Evolutionary conservation across 1,139 yeast genomes (phyloP).

Genomic region (Taiozyma sp.): DNA sequence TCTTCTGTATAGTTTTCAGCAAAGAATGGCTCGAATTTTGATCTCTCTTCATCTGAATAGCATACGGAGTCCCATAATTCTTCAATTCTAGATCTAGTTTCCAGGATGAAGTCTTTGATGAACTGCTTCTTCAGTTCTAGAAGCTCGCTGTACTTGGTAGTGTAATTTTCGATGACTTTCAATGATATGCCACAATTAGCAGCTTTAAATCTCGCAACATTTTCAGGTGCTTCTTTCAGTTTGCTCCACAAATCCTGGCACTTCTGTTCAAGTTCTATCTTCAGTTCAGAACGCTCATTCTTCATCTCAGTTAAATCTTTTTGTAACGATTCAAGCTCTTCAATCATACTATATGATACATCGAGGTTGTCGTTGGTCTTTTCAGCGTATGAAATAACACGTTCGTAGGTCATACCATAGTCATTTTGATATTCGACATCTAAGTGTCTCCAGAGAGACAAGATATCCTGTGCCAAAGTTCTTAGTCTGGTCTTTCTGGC

Average conservation of each 20-base stretch:
- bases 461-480: constrained; percentile 9
- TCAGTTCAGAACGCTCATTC: constrained; percentile 8
- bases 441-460: constrained; percentile 14
- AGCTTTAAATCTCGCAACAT: constrained; percentile 34
- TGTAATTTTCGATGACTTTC: constrained; percentile 26
- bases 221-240: constrained; percentile 38
- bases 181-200: constrained; percentile 31
- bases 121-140: constrained; percentile 55
- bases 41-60: constrained; percentile 45
- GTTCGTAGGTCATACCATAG: constrained; percentile 15
- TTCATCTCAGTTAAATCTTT: constrained; percentile 17
- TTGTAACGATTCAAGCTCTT: constrained; percentile 16
- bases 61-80: constrained; percentile 60
- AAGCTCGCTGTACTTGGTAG: constrained; percentile 54
- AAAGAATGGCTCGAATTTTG: constrained; percentile 30
- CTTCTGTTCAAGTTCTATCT: constrained; percentile 19
- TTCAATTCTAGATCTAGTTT: constrained; percentile 53
- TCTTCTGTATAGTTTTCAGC: constrained; percentile 42
- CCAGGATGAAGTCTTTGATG: constrained; percentile 63
- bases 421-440: constrained; percentile 15
- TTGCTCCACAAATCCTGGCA: constrained; percentile 49
- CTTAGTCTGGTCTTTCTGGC: constrained; percentile 5
- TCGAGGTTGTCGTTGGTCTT: constrained; percentile 5
- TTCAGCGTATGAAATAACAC: constrained; percentile 11
- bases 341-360: constrained; percentile 17